These are phyloP conservation scores for Castanea sativa DNA, from an alignment of 306 rosid genomes.

Conservation along the genomic window DNA sequence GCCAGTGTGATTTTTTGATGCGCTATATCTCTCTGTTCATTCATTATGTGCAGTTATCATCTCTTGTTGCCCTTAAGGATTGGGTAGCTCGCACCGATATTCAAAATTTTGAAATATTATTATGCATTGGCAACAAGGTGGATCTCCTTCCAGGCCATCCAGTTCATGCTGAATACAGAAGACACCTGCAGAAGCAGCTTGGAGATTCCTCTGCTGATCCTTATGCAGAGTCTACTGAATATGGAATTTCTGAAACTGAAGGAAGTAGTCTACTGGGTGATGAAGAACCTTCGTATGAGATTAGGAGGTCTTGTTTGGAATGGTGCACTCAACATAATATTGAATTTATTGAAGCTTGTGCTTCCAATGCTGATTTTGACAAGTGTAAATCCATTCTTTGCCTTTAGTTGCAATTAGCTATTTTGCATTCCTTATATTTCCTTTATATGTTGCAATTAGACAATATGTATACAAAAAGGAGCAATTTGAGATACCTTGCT, in stretches of 20 bases:
- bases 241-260: constrained; percentile 80
- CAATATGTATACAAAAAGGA: neutral
- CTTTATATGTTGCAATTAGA: constrained; percentile 1
- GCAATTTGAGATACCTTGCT: constrained; percentile 6
- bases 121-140: constrained; percentile 91
- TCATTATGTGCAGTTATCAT: constrained; percentile 53
- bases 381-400: constrained; percentile 48
- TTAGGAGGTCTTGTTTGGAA: constrained; percentile 59
- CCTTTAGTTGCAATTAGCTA: constrained; percentile 15
- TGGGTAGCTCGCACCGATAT: constrained; percentile 71
- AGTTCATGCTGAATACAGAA: constrained; percentile 73
- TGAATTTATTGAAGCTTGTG: constrained; percentile 86
- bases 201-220: constrained; percentile 44
- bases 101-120: constrained; percentile 62
- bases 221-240: constrained; percentile 39
- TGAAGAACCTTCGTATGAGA: constrained; percentile 50
- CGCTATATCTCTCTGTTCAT: constrained; percentile 2
- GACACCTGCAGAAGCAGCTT: constrained; percentile 48
- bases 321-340: constrained; percentile 79
- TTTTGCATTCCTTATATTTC: neutral
- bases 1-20: neutral
- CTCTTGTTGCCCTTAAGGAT: constrained; percentile 56
- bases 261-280: constrained; percentile 73
- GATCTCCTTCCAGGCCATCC: constrained; percentile 80
- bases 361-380: constrained; percentile 75